Evolutionary conservation across 2,329 filamentous ascomycete species (phyloP).

Genomic region (Colletotrichum orchidophilum): DNA sequence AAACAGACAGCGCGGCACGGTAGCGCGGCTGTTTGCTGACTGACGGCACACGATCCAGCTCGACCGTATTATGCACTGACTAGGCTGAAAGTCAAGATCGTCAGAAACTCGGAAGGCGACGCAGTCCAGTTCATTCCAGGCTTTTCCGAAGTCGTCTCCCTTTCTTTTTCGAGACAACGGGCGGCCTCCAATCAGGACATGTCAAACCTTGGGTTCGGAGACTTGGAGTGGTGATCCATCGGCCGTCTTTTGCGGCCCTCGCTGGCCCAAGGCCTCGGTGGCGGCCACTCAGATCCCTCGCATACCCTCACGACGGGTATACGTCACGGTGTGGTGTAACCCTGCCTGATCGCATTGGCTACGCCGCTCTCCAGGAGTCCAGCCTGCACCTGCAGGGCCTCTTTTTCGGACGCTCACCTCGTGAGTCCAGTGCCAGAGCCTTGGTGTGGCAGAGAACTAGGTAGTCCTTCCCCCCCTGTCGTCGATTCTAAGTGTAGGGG

Average conservation of each 20-base stretch:
- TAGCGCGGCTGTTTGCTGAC: slow-evolving; percentile 8
- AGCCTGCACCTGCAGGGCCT: neutral
- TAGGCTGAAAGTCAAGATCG: slow-evolving; percentile 12
- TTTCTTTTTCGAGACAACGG: slow-evolving; percentile 14
- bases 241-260: slow-evolving; percentile 21
- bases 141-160: slow-evolving; percentile 19
- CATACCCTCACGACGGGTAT: slow-evolving; percentile 18
- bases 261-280: slow-evolving; percentile 22
- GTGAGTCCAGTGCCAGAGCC: neutral
- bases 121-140: slow-evolving; percentile 8
- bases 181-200: slow-evolving; percentile 34
- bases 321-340: slow-evolving; percentile 33
- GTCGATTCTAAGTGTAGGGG: slow-evolving; percentile 5
- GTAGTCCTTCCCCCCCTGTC: slow-evolving; percentile 6
- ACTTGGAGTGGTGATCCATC: slow-evolving; percentile 1
- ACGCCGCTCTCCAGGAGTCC: neutral
- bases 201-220: slow-evolving; percentile 29
- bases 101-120: slow-evolving; percentile 9
- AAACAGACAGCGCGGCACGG: slow-evolving; percentile 12
- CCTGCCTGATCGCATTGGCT: slow-evolving; percentile 30
- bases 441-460: neutral
- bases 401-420: slow-evolving; percentile 9
- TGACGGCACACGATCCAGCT: slow-evolving; percentile 7
- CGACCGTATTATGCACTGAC: slow-evolving; percentile 27
- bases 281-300: slow-evolving; percentile 32